These are phyloP conservation scores for Populus tremula DNA, from an alignment of 345 rosid genomes.

Conservation along the genomic window DNA sequence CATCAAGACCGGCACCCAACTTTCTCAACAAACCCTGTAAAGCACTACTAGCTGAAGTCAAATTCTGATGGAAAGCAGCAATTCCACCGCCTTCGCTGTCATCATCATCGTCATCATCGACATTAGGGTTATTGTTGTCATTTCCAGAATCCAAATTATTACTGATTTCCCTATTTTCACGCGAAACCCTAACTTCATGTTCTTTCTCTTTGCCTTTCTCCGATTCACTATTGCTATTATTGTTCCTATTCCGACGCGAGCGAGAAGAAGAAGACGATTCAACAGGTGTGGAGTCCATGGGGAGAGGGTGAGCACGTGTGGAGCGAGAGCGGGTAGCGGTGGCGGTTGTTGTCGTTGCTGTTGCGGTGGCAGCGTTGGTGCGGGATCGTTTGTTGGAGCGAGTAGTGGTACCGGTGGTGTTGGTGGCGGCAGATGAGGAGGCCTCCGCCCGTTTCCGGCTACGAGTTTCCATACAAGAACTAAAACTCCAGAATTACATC, in stretches of 20 bases:
- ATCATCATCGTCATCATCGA: conserved; percentile 74
- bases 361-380: conserved; percentile 16
- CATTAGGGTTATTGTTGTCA: conserved; percentile 29
- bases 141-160: conserved; percentile 51
- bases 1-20: conserved; percentile 97
- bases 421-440: conserved; percentile 88
- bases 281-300: conserved; percentile 65
- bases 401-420: conserved; percentile 69
- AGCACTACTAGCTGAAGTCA: conserved; percentile 93
- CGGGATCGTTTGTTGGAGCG: conserved; percentile 80
- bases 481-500: conserved; percentile 39
- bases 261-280: conserved; percentile 80
- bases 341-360: conserved; percentile 20
- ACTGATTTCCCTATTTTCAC: conserved; percentile 50
- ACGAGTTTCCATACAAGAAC: conserved; percentile 99
- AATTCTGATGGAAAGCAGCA: conserved; percentile 76
- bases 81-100: conserved; percentile 78
- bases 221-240: conserved; percentile 26
- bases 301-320: conserved; percentile 35
- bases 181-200: conserved; percentile 52
- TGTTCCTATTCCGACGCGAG: conserved; percentile 48
- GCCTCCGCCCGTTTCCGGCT: conserved; percentile 99
- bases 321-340: conserved; percentile 44
- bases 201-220: conserved; percentile 98
- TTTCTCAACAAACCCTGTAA: conserved; percentile 86